Percentiles rank a stretch among this genome's conserved stretches.
Conservation (phyloP, 1,284 basidiomycete genomes). For the Cutaneotrichosporon dermatis region DNA sequence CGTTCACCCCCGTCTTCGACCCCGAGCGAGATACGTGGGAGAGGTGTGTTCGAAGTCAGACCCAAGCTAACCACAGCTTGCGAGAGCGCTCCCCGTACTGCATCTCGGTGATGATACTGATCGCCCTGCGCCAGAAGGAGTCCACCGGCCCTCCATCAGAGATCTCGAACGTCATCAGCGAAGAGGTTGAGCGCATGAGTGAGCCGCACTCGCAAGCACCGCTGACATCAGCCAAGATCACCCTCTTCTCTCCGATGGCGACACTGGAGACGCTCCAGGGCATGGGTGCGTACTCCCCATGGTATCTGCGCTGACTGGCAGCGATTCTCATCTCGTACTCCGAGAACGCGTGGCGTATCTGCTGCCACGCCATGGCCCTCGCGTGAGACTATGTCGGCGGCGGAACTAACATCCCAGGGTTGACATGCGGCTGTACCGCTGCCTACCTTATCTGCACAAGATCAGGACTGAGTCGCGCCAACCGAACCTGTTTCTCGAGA, state of each 20-base stretch:
- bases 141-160: constrained; percentile 15
- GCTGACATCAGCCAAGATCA: constrained; percentile 17
- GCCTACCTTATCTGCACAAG: constrained; percentile 28
- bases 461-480: constrained; percentile 16
- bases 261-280: constrained; percentile 30
- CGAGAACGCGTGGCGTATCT: constrained; percentile 30
- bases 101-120: constrained; percentile 26
- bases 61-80: constrained; percentile 13
- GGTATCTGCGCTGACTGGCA: background rate
- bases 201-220: background rate
- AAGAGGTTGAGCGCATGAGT: constrained; percentile 13
- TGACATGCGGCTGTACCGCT: constrained; percentile 33
- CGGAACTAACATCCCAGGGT: constrained; percentile 6
- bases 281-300: constrained; percentile 10
- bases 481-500: constrained; percentile 12
- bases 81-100: constrained; percentile 28
- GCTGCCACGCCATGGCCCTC: constrained; percentile 31
- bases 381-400: constrained; percentile 11
- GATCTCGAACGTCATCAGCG: constrained; percentile 2
- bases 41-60: constrained; percentile 11
- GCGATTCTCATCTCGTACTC: constrained; percentile 9
- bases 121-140: constrained; percentile 18
- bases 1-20: constrained; percentile 32
- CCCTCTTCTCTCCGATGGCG: constrained; percentile 28
- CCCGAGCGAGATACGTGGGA: constrained; percentile 29